A percentile compares a stretch with the other conserved stretches of the same genome.
Evolutionary conservation across 2,329 filamentous ascomycete genomes (phyloP).

Genomic region (Colletotrichum zoysiae): DNA sequence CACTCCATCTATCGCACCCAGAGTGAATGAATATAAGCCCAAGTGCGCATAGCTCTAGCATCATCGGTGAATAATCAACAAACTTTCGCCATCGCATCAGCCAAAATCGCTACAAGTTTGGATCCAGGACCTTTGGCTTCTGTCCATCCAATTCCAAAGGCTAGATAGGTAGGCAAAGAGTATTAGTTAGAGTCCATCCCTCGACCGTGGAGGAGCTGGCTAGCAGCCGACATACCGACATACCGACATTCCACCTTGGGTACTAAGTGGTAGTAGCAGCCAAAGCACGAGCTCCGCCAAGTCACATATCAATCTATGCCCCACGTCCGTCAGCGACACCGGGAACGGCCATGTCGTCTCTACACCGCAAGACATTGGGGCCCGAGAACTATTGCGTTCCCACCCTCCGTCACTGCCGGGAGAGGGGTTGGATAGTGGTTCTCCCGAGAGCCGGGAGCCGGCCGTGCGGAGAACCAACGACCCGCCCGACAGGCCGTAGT

Average conservation of each 20-base stretch:
- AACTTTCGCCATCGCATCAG: constrained; percentile 42
- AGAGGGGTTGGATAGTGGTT: neutral
- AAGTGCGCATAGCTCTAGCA: neutral
- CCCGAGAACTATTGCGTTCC: constrained; percentile 1
- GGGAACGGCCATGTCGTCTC: neutral
- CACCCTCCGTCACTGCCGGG: constrained; percentile 2
- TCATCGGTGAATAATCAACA: constrained; percentile 32
- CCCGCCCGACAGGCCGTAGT: constrained; percentile 25
- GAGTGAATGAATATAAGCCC: too few species aligned
- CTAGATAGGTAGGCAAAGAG: constrained; percentile 11
- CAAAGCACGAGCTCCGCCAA: neutral
- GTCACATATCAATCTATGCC: neutral
- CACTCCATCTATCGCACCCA: too few species aligned
- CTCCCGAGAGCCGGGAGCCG: constrained; percentile 23
- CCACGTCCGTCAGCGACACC: neutral
- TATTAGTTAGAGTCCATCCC: constrained; percentile 3
- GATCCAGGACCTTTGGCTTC: neutral
- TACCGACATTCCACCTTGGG: neutral
- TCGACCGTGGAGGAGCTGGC: neutral
- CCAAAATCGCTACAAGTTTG: constrained; percentile 10
- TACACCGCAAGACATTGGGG: neutral
- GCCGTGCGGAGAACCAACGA: constrained; percentile 27
- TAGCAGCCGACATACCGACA: neutral
- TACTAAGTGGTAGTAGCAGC: neutral
- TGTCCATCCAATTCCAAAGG: neutral